These are phyloP conservation scores for Aspergillus aculeatinus DNA, from an alignment of 2,329 filamentous ascomycete genomes.

Conservation along the genomic window DNA sequence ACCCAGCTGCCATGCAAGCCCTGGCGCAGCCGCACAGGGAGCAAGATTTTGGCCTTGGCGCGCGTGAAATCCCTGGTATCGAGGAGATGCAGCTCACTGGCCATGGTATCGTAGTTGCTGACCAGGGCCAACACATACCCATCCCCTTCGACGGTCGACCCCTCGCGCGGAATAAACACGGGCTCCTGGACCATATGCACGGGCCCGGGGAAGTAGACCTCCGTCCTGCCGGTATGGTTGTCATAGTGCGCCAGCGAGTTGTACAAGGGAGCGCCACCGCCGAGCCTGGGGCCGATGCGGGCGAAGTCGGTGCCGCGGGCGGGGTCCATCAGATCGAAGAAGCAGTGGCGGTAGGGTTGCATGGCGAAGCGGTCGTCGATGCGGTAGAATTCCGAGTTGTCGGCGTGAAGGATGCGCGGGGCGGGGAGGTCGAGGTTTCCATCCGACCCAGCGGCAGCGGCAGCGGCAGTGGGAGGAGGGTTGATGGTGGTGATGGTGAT, in stretches of 20 bases:
- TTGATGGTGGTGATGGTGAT: too few species aligned
- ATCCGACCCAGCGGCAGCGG: not conserved
- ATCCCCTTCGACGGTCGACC: constrained; percentile 19
- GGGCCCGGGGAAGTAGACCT: constrained; percentile 47
- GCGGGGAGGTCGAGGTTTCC: constrained; percentile 24
- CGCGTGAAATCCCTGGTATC: constrained; percentile 17
- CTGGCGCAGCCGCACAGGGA: constrained; percentile 20
- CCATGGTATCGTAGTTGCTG: constrained; percentile 25
- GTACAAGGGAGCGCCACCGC: constrained; percentile 40
- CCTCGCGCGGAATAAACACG: constrained; percentile 22
- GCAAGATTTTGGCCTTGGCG: constrained; percentile 12
- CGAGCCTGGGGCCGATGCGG: constrained; percentile 27
- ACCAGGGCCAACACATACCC: constrained; percentile 24
- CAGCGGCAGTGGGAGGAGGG: too few species aligned
- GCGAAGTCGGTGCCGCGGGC: constrained; percentile 35
- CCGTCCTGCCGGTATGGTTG: constrained; percentile 34
- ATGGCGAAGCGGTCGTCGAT: constrained; percentile 49
- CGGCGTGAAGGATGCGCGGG: constrained; percentile 19
- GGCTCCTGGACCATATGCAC: constrained; percentile 32
- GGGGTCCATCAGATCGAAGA: constrained; percentile 45
- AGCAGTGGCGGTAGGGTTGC: constrained; percentile 40
- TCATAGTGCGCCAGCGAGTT: constrained; percentile 51
- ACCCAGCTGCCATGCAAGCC: constrained; percentile 28
- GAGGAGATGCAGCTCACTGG: constrained; percentile 23
- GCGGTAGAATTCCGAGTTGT: constrained; percentile 52